Evolutionary conservation across 169 alveolate species (phyloP).

Genomic region (Plasmodium cynomolgi): DNA sequence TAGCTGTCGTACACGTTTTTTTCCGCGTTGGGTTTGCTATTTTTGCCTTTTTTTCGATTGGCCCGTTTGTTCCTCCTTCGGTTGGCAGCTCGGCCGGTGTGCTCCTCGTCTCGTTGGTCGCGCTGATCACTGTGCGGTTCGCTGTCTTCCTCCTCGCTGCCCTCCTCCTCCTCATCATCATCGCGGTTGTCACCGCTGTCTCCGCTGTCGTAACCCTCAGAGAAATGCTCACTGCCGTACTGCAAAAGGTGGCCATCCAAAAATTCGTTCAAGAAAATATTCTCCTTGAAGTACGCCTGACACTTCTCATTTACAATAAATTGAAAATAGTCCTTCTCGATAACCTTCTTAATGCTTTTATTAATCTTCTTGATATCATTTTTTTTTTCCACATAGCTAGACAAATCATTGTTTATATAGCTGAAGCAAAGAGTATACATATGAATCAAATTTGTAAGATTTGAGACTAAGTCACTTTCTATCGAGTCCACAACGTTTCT

Average conservation of each 20-base stretch:
- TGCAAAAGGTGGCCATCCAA: constrained; percentile 8
- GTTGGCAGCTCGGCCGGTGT: background rate
- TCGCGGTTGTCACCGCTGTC: background rate
- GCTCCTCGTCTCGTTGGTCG: background rate
- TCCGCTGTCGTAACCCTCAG: background rate
- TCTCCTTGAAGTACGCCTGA: constrained; percentile 23
- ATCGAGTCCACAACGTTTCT: constrained; percentile 37
- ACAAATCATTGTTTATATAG: constrained; percentile 55
- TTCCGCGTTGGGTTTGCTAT: background rate
- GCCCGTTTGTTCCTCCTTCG: background rate
- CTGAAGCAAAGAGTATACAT: constrained; percentile 66
- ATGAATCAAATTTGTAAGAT: constrained; percentile 41
- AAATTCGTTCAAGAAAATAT: constrained; percentile 10
- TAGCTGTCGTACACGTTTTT: background rate
- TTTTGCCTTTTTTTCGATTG: background rate
- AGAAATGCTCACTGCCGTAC: background rate
- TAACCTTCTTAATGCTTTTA: constrained; percentile 13
- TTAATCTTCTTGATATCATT: constrained; percentile 29
- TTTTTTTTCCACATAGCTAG: constrained; percentile 45
- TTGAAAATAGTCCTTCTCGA: constrained; percentile 50
- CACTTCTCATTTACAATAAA: constrained; percentile 54
- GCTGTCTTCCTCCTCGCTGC: background rate
- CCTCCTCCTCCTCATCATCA: background rate
- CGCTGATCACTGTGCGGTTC: background rate
- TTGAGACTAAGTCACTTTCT: constrained; percentile 34